Base-by-base conservation (phyloP, 2,329 filamentous ascomycete species). In the Exophiala bonariae region DNA sequence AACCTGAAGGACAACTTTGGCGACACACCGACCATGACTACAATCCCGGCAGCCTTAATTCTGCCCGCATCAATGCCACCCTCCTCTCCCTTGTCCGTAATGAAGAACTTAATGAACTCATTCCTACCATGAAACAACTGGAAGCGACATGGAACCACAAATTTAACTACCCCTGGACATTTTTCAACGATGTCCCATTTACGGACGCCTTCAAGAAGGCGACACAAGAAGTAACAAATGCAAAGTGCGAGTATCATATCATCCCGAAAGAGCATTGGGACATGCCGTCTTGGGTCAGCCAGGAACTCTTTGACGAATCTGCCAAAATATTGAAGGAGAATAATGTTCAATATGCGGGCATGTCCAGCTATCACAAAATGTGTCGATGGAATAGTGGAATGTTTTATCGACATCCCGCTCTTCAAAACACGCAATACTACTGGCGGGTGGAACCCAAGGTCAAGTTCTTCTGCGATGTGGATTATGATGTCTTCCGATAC, bases 91-190 rank as follows among this genome's bases (percentile, higher is more conserved):
- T 99, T 30, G 93, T 99, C 46, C 85, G 93, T 52, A 99, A 99
- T 63, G 83, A 88, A 64, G 93, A 99, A 74, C 73, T 96, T 20
- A 72, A 82, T 17, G 87, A 86, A 37, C 87, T 99, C 76, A 75
- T 97, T 19, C 81, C 85, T 64, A 89, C 90, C 19, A 99, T 99
- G 89, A 71, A 72, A 45, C 92, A 99, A 63, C 78, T 99, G 50
- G 93, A 99, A 72, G 76, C 86, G 57, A 97, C 92, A 1, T 99
- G 91, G 90, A 99, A 99, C 64, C 77, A 82, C 76, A 99, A 99
- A 66, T 99, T 97, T 81, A 99, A 99, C 75, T 99, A 99, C 65
- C 93, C 93, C 0, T 99, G 93, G 89, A 96, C 90, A 7, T 99
- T 99, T 68, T 95, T 99, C 79, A 99, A 99, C 71, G 92, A 99